Evolutionary conservation across 768 basidiomycete genomes (phyloP).

Genomic region (Termitomyces sp.): DNA sequence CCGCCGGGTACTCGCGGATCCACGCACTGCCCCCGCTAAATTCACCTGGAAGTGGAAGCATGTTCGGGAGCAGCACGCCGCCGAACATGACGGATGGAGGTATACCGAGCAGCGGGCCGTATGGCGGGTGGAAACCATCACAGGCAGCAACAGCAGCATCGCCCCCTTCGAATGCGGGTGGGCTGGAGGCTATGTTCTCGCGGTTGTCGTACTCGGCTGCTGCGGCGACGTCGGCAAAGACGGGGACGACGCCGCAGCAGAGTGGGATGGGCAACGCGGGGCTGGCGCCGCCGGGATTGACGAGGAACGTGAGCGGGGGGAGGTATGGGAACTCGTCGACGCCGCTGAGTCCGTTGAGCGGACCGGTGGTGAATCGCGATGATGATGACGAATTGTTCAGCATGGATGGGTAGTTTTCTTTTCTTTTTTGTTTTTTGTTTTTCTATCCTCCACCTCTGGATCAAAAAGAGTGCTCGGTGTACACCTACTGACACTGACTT

Average conservation of each 20-base stretch:
- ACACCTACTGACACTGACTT: background rate
- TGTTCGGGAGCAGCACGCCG: constrained; percentile 16
- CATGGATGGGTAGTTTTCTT: constrained; percentile 47
- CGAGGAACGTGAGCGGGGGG: constrained; percentile 32
- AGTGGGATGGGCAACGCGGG: constrained; percentile 15
- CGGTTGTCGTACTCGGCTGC: constrained; percentile 52
- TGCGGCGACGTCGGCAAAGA: constrained; percentile 14
- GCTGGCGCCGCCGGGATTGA: constrained; percentile 30
- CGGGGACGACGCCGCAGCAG: constrained; percentile 16
- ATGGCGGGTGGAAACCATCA: constrained; percentile 20
- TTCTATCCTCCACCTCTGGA: background rate
- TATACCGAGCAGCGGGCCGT: constrained; percentile 22
- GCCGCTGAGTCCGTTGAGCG: constrained; percentile 55
- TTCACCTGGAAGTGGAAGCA: constrained; percentile 25
- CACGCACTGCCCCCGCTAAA: constrained; percentile 59
- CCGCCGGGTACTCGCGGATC: constrained; percentile 85
- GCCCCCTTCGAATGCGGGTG: constrained; percentile 11
- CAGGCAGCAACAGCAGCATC: constrained; percentile 12
- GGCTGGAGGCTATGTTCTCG: constrained; percentile 51
- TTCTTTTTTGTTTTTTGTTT: background rate
- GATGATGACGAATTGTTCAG: constrained; percentile 66
- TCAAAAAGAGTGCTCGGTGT: constrained; percentile 1
- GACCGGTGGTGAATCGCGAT: constrained; percentile 51
- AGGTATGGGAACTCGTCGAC: constrained; percentile 26
- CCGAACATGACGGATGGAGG: constrained; percentile 3